phyloP scores from a whole-genome alignment of 2,329 filamentous ascomycete genomes.

The Fusarium hainanense region DNA sequence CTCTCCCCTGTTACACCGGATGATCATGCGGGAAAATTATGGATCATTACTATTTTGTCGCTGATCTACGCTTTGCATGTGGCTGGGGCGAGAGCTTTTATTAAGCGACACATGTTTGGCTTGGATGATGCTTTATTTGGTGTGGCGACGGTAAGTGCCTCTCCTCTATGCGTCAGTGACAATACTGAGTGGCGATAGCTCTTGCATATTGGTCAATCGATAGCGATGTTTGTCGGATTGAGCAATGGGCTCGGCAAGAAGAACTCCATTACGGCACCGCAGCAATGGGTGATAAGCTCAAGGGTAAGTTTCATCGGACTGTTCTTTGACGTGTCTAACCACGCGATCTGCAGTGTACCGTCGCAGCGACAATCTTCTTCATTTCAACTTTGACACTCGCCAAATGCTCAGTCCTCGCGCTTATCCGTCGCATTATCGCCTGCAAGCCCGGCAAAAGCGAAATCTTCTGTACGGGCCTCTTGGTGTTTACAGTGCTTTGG shows the following conservation, averaged over 20 bases:
- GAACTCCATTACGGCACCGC: slow-evolving; percentile 23
- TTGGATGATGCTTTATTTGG: slow-evolving; percentile 32
- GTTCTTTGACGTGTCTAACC: background rate
- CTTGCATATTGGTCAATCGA: slow-evolving; percentile 30
- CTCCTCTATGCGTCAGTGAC: fast-evolving
- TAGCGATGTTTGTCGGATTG: slow-evolving; percentile 37
- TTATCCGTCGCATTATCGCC: slow-evolving; percentile 36
- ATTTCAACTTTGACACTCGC: slow-evolving; percentile 20
- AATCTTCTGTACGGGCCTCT: slow-evolving; percentile 18
- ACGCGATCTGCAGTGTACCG: background rate
- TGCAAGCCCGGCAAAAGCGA: slow-evolving; percentile 32
- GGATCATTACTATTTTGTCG: slow-evolving; percentile 39
- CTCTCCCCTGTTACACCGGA: slow-evolving; percentile 31
- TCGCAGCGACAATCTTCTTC: slow-evolving; percentile 19
- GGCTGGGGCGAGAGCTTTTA: slow-evolving; percentile 27
- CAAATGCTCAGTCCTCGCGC: slow-evolving; percentile 38
- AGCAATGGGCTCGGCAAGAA: slow-evolving; percentile 25
- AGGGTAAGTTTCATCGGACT: background rate
- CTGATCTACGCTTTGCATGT: slow-evolving; percentile 37
- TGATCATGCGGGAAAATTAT: slow-evolving; percentile 38
- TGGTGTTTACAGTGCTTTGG: slow-evolving; percentile 22
- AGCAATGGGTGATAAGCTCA: slow-evolving; percentile 29
- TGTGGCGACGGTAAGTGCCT: slow-evolving; percentile 20
- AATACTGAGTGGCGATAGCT: slow-evolving; percentile 1
- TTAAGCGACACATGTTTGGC: slow-evolving; percentile 40